Base-by-base conservation (phyloP, 2,329 filamentous ascomycete genomes). In the Fonsecaea nubica region DNA sequence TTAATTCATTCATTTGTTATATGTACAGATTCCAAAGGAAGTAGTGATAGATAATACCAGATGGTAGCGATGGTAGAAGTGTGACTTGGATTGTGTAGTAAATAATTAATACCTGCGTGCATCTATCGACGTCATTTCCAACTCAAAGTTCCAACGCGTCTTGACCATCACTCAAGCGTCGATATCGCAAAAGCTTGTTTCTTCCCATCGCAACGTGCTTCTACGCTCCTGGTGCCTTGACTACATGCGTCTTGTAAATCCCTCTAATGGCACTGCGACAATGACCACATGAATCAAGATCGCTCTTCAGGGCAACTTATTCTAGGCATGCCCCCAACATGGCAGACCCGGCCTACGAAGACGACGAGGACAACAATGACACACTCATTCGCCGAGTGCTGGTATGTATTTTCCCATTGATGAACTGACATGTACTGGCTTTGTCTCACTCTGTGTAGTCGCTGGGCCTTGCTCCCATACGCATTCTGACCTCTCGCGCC, bases 401-500 rank as follows among this genome's bases (percentile, higher is more conserved):
- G 55, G 68, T 69, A 64, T 50, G 67, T 40, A 25, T 12, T 53
- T 53, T 10, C n/a, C 40, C 10, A 53, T 50, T 60, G 21, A 32
- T 32, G 30, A 32, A 32, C 57, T 38, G 45, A 32, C 38, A 13
- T 35, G 25, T n/a, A 9, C 38, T 12, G 45, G 2, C 2, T 18
- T 15, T 36, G 13, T 54, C 58, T 61, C 57, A 59, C 42, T 21
- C 10, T 45, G 21, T 15, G 30, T 70, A 90, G 87, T 81, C 83
- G 72, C 77, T 82, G 65, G 74, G 86, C 66, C 79, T 86, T 63
- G 76, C 79, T 33, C 87, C 87, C 18, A 72, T 89, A 69, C 83
- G 81, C 68, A 76, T 85, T 70, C 80, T 85, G 63, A 80, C 85
- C 59, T 91, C 89, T 1, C 87, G 85, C 62, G 79, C 85, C 36